Evolutionary conservation across 768 basidiomycete species (phyloP), one percentile per base, ranked within the genome.

Genomic region (Harrya chromipes): DNA sequence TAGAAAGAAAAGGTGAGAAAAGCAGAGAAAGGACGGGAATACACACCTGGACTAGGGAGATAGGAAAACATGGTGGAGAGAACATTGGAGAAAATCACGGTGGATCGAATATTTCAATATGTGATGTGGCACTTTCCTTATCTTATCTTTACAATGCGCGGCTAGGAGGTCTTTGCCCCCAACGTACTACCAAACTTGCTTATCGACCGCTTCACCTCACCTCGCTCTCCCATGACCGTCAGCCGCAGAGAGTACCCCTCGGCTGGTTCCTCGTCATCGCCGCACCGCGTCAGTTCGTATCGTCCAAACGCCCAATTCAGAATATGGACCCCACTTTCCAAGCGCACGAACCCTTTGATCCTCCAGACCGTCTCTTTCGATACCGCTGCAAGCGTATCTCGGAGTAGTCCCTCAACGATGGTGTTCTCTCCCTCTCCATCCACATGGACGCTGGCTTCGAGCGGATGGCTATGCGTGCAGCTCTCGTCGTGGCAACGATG

Each of bases 231-330:
- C 94, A 97, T 97, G 24, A 89, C 78, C n/a, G 92, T 95, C 64
- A 95, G 55, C 47, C 76, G 73, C 20, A 92, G 56, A 24, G 74
- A 70, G 4, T 67, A 74, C 11, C 57, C 63, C 1, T 60, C 2
- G 6, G 33, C 62, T 19, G 56, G 58, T n/a, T 64, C 56, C 43
- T 29, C 53, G 57, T 42, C 46, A 6, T 50, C 46, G n/a, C 68
- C 67, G 1, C 65, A 66, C 33, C 66, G 72, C 11, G 83, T 76
- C 35, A 86, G 68, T 23, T 93, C 90, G 63, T 80, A 84, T 35
- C 94, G 80, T 13, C 90, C 90, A 70, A 97, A 97, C 7, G 94
- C 93, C 91, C 92, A 97, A 63, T 97, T 97, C 50, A 95, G 59
- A 51, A 93, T 87, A 62, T 76, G 65, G 54, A 69, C 58, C 8